Base-by-base conservation (phyloP, 495 filamentous ascomycete species). In the Daldinia bambusicola region DNA sequence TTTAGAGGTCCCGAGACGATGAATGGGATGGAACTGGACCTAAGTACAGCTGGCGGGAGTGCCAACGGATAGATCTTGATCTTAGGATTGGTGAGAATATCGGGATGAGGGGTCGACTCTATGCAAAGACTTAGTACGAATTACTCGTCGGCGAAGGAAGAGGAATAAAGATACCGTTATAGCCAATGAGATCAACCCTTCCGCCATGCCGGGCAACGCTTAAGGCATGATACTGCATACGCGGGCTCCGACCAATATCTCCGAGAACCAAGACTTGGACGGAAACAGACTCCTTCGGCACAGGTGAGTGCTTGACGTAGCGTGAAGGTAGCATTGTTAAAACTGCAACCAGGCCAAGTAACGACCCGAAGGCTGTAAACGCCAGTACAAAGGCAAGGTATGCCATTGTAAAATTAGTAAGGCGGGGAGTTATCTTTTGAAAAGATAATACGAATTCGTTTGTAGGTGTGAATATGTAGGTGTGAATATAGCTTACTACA, bases 181-280 rank as follows among this genome's bases (percentile, higher is more conserved):
- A 99, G 31, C 95, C 96, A 71, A 98, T 90, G 10, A 99, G 80
- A 73, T 94, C 88, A 14, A 97, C 95, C 36, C 85, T 82, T 0
- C 88, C 92, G 38, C 93, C 93, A 67, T 93, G 89, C 69, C 88
- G 92, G 22, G 95, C 94, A 76, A 98, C 89, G 77, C 95, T 98
- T 66, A 97, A 78, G 20, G 94, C 93, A 87, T 99, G 95, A 76
- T 99, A 98, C 78, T 98, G 95, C 95, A 99, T 99, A 65, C 95
- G 92, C 26, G 95, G 95, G 77, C 93, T 97, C 37, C 94, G 88
- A 26, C 95, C 95, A 79, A 99, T 95, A 75, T 99, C 95, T 13
- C 95, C 95, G n/a, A 99, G 86, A 43, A 99, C 95, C n/a, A 98
- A 85, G 37, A 99, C 87, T 75, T 97, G 93, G 30, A 92, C 85